phyloP scores from a whole-genome alignment of 2,329 filamentous ascomycete species.

The Colletotrichum chlorophyti region DNA sequence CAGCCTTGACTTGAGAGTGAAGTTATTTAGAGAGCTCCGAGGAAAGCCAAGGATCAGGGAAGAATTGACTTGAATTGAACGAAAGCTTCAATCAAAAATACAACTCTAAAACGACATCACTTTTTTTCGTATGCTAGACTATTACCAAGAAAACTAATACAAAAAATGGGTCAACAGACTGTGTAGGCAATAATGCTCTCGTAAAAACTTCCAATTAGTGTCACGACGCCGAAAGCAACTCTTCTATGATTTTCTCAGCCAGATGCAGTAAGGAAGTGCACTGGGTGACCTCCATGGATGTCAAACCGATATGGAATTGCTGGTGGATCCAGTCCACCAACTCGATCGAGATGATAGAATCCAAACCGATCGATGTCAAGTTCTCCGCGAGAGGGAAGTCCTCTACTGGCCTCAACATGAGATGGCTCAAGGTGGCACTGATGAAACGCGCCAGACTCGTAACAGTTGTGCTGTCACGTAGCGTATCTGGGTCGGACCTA shows the following conservation, averaged over 20 bases:
- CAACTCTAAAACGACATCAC: too few species aligned
- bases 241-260: conserved; percentile 7
- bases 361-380: conserved; percentile 8
- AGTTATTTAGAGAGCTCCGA: too few species aligned
- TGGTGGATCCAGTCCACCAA: conserved; percentile 24
- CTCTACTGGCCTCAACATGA: conserved; percentile 7
- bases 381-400: conserved; percentile 10
- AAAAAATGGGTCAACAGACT: too few species aligned
- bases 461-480: background rate
- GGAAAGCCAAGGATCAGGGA: too few species aligned
- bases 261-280: conserved; percentile 12
- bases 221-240: too few species aligned
- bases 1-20: too few species aligned
- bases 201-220: too few species aligned
- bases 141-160: too few species aligned
- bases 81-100: too few species aligned
- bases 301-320: conserved; percentile 10
- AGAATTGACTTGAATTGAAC: too few species aligned
- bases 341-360: conserved; percentile 22
- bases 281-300: conserved; percentile 15
- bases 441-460: conserved; percentile 4
- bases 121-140: too few species aligned
- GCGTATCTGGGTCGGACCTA: conserved; percentile 1
- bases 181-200: too few species aligned
- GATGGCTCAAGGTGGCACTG: conserved; percentile 7